Percentiles rank a stretch among this genome's conserved stretches.
These are phyloP conservation scores for Xanthoconium separans DNA, from an alignment of 1,284 basidiomycete species.

Conservation along the genomic window DNA sequence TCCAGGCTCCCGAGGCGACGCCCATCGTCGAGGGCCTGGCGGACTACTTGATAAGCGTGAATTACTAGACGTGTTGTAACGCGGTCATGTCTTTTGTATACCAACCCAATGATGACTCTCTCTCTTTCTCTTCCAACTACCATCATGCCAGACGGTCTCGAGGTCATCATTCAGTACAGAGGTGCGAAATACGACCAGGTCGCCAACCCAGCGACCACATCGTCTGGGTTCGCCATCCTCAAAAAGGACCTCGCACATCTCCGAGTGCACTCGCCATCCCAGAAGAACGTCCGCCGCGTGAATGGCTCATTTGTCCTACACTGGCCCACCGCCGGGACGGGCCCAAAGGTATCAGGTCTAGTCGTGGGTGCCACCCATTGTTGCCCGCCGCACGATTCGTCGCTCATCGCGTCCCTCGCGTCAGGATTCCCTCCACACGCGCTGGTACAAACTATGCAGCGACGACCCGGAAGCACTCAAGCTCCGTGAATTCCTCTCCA, in stretches of 20 bases:
- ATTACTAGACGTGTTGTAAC: conserved; percentile 43
- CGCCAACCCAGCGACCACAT: conserved; percentile 9
- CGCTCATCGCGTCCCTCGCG: background rate
- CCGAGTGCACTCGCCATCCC: conserved; percentile 27
- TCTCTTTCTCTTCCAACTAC: background rate
- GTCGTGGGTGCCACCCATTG: conserved; percentile 8
- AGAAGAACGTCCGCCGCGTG: conserved; percentile 23
- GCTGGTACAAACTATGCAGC: conserved; percentile 27
- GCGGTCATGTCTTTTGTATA: background rate
- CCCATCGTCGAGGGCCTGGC: conserved; percentile 73
- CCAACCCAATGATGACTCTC: background rate
- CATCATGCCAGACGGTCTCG: conserved; percentile 22
- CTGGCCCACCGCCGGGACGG: conserved; percentile 20
- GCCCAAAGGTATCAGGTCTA: conserved; percentile 1
- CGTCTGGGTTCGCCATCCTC: conserved; percentile 28
- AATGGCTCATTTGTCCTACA: conserved; percentile 23
- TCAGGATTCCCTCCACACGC: conserved; percentile 23
- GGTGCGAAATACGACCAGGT: conserved; percentile 17
- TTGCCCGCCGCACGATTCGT: background rate
- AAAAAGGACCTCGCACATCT: conserved; percentile 28
- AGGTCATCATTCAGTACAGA: conserved; percentile 24
- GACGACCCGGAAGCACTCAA: conserved; percentile 22
- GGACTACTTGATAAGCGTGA: conserved; percentile 74
- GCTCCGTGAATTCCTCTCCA: conserved; percentile 28
- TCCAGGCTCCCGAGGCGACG: conserved; percentile 73